Base-by-base conservation (phyloP, 177 flowering plant genomes). In the Telopea speciosissima region DNA sequence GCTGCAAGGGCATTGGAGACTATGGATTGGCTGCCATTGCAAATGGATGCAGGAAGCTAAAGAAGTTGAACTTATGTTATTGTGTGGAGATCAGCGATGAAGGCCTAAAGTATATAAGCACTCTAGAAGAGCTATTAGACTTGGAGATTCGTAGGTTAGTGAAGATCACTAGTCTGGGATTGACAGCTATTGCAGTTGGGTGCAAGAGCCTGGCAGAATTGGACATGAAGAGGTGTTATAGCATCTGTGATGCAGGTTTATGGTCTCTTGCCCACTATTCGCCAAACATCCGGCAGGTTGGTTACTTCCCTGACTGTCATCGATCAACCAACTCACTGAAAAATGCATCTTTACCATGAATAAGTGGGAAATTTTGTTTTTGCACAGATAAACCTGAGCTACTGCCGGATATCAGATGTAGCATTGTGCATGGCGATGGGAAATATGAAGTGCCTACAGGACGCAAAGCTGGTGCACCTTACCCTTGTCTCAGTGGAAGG, bases 11-110 rank as follows among this genome's bases (percentile, higher is more conserved):
- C 60, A 80, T 90, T 60, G 86, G 91, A 33, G 89, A 90, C 79
- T 79, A 78, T 70, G 90, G 88, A 49, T 75, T 90, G 68, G 87
- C 79, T 52, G 84, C 87, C 25, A 52, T 90, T 68, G 77, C 86
- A 10, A 70, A n/a, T 58, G 90, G 91, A n/a, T 90, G 96, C 84
- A 84, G 70, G 82, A 89, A 80, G 77, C 73, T 90, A 76, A 79
- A 68, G 76, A 83, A 69, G 69, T 84, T 90, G 52, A 89, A 85
- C 75, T 70, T 89, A 72, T 86, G 86, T 62, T 90, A 90, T 82
- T 90, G 96, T 69, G 58, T 7, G 62, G 68, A 69, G 24, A 69
- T 90, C 59, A 84, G 86, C 19, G 90, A 89, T 59, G 73, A 28
- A 72, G 93, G 91, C 67, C 75, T 90, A 77, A 78, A 73, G 49